Evolutionary conservation across 257 asterid species (phyloP).

Genomic region (Dorcoceras hygrometricum): DNA sequence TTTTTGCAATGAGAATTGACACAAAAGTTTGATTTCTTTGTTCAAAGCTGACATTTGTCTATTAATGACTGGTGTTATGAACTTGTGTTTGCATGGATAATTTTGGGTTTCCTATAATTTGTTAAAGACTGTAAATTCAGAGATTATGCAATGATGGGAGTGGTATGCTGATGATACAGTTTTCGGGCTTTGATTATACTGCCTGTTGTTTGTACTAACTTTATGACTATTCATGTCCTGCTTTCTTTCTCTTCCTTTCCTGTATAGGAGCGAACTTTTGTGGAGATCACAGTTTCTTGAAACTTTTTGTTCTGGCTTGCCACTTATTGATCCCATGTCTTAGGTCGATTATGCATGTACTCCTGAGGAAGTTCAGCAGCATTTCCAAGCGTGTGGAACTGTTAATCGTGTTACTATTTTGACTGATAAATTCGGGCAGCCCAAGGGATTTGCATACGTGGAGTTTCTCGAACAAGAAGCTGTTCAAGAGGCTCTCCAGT

Average conservation of each 20-base stretch:
- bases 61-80: conserved; percentile 4
- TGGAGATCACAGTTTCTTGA: neutral
- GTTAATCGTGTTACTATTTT: conserved; percentile 92
- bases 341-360: conserved; percentile 99
- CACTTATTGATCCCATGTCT: conserved; percentile 17
- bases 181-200: neutral
- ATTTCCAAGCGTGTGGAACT: conserved; percentile 92
- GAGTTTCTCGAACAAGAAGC: conserved; percentile 89
- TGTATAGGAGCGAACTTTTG: neutral
- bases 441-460: conserved; percentile 95
- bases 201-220: neutral
- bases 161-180: neutral
- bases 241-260: neutral
- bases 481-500: conserved; percentile 78
- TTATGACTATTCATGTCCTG: neutral
- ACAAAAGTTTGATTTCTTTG: conserved; percentile 1
- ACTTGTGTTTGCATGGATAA: conserved; percentile 5
- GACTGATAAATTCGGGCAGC: conserved; percentile 97
- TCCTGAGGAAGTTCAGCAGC: conserved; percentile 98
- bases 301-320: neutral
- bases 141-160: neutral
- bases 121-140: neutral
- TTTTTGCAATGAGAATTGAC: neutral
- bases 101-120: conserved; percentile 1
- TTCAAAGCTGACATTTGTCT: conserved; percentile 11